Evolutionary conservation across 495 filamentous ascomycete species (phyloP), one percentile per base, ranked within the genome.

Genomic region (Achaetomiella virescens): DNA sequence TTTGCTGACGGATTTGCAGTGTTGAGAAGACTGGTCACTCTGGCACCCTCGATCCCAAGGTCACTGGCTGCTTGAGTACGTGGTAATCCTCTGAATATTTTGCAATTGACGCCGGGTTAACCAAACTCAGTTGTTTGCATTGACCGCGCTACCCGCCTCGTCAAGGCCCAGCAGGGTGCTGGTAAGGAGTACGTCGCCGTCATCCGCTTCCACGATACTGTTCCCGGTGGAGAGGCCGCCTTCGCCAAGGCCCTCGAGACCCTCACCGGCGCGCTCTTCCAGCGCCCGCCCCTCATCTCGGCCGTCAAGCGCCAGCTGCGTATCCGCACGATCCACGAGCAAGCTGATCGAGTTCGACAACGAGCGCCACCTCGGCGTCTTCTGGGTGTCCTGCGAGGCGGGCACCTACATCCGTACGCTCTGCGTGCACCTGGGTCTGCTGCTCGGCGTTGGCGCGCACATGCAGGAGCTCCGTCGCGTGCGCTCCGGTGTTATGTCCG

Each of bases 311-410:
- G 93, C 69, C 91, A 96, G 75, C 81, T 98, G 48, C 92, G 93
- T 77, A 92, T 97, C 67, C 84, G 93, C 70, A 96, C 93, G 11
- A 96, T 97, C 65, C 85, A 97, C 72, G 88, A 91, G 87, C 78
- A 91, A 91, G 74, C 76, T 96, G 33, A 86, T 91, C 63, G 92
- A 98, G 74, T 98, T 96, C 67, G 93, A 97, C 73, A 96, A 97
- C 70, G 91, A 97, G 54, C 84, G 93, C 57, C 89, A 97, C 67
- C 81, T 98, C n/a, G 95, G 87, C 71, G 91, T 97, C 31, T 98
- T 98, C 82, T 97, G 93, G 93, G 95, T 97, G 55, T 92, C 88
- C 72, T 98, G 93, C 71, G 93, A 98, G 73, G 93, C 93, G 57
- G 93, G 93, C 66, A 97, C 93, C 31, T 98, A 98, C 67, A 97